These are phyloP conservation scores for Cutaneotrichosporon cyanovorans DNA, from an alignment of 1,284 basidiomycete species.

Conservation along the genomic window DNA sequence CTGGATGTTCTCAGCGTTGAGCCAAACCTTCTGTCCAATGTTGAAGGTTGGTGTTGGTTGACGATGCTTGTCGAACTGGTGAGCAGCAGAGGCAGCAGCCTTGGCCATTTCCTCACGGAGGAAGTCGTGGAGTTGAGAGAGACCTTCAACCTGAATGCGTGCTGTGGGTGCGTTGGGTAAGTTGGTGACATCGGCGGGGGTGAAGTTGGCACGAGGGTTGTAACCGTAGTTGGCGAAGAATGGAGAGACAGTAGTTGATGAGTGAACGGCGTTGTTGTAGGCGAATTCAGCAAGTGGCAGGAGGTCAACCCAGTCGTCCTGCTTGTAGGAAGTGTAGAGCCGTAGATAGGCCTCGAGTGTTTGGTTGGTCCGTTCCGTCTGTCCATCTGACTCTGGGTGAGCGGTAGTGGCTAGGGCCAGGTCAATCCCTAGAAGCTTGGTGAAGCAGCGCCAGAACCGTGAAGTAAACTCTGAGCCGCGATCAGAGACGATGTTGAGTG, in stretches of 20 bases:
- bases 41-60: conserved; percentile 29
- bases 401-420: conserved; percentile 32
- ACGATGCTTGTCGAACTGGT: conserved; percentile 8
- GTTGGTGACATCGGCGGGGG: neutral
- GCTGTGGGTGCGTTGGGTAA: no score
- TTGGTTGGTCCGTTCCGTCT: conserved; percentile 49
- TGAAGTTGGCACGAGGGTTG: conserved; percentile 21
- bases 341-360: conserved; percentile 46
- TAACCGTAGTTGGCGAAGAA: conserved; percentile 43
- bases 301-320: conserved; percentile 49
- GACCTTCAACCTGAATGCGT: neutral
- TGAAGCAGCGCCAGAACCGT: neutral
- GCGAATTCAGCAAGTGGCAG: conserved; percentile 49
- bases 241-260: conserved; percentile 21
- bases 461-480: neutral
- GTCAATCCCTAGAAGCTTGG: conserved; percentile 9
- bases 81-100: conserved; percentile 1
- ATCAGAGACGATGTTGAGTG: neutral
- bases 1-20: conserved; percentile 24
- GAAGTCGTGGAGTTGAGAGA: neutral
- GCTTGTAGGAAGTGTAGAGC: conserved; percentile 38
- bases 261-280: conserved; percentile 46
- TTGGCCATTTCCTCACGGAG: neutral
- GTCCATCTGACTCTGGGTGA: conserved; percentile 49
- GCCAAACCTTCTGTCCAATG: conserved; percentile 44